Evolutionary conservation across 1,284 basidiomycete genomes (phyloP), one percentile per base, ranked within the genome.

Genomic region (Austroboletus novae-zelandiae): DNA sequence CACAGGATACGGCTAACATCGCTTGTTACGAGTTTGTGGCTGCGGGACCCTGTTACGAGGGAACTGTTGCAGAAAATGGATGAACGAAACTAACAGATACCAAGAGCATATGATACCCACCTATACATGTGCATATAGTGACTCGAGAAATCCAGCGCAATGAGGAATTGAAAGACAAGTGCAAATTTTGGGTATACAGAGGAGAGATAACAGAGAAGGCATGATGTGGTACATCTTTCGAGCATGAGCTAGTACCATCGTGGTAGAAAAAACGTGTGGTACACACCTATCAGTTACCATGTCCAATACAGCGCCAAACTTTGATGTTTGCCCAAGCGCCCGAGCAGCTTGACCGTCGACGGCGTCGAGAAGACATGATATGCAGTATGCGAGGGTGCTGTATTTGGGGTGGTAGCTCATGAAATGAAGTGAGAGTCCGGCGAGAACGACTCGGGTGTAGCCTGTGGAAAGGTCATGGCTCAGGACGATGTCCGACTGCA

Each of bases 61-160:
- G 97, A 97, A 62, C 96, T 98, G 61, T 30, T 40, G 27, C 40
- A 27, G 14, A 42, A 43, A 32, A 50, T 11, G 13, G 0, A 29
- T 61, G 44, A 65, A 46, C 13, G 9, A 36, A 17, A 32, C 36
- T 10, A 32, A 20, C 17, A 9, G 3, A 44, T 11, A 36, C 2
- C 11, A 36, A 51, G 15, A 17, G 27, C 14, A 34, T 5, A 36
- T 13, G 34, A 9, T 4, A 9, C 80, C 53, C 62, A 94, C 94
- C 94, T 96, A 74, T 98, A 98, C 96, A 99, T 99, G 75, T 99
- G 97, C 82, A 99, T 98, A 75, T 98, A 99, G 71, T 99, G 96
- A 62, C 93, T 96, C 58, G 89, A 89, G 70, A 99, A 99, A 72
- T 99, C 97, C 56, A 99, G 84, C 1, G 95, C 85, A 71, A 99